Evolutionary conservation across 2,329 filamentous ascomycete species (phyloP).

Genomic region (Colletotrichum simmondsii): DNA sequence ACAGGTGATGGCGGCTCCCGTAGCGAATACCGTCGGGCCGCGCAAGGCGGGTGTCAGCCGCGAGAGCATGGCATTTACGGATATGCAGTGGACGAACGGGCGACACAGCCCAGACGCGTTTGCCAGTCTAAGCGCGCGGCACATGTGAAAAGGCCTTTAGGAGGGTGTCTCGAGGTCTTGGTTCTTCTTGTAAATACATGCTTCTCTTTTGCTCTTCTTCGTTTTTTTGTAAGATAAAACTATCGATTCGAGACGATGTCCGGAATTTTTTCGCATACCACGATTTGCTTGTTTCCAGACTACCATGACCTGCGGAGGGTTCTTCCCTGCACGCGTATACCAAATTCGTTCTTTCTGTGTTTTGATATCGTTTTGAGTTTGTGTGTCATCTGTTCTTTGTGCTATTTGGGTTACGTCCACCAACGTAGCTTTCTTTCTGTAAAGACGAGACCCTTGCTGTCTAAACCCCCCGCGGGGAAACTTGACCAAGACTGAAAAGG

Average conservation of each 20-base stretch:
- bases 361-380: background rate
- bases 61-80: slow-evolving; percentile 76
- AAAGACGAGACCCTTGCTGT: no score
- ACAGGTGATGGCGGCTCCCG: slow-evolving; percentile 30
- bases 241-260: slow-evolving; percentile 1
- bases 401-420: background rate
- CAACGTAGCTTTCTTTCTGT: background rate
- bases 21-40: slow-evolving; percentile 29
- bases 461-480: no score
- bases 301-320: slow-evolving; percentile 3
- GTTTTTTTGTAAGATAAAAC: slow-evolving; percentile 19
- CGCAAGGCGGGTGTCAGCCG: slow-evolving; percentile 65
- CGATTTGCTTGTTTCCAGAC: background rate
- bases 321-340: background rate
- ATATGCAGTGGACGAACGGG: slow-evolving; percentile 74
- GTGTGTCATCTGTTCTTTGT: background rate
- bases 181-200: slow-evolving; percentile 25
- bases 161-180: background rate
- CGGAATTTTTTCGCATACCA: background rate
- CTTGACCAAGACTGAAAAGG: background rate
- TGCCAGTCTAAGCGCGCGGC: slow-evolving; percentile 76
- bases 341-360: background rate
- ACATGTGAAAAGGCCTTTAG: slow-evolving; percentile 44
- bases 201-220: background rate
- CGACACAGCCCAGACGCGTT: slow-evolving; percentile 85